These are phyloP conservation scores for Candida xyloterini DNA, from an alignment of 805 yeast species.

Conservation along the genomic window DNA sequence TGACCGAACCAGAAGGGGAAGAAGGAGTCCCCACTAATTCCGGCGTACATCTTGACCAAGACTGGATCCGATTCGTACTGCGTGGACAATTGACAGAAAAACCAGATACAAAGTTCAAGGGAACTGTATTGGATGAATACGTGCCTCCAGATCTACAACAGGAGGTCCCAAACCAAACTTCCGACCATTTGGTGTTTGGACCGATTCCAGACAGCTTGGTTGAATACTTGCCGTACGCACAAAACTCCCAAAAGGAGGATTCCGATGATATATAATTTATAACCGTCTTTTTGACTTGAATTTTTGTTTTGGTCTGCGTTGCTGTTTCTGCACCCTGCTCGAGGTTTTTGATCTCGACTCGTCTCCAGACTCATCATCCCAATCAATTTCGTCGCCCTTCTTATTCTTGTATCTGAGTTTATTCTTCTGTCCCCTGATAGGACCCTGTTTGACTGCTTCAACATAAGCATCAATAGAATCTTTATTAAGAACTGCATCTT, in stretches of 20 bases:
- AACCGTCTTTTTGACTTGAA: constrained; percentile 61
- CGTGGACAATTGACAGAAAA: constrained; percentile 28
- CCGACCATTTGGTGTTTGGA: constrained; percentile 33
- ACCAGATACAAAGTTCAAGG: constrained; percentile 27
- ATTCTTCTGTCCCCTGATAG: constrained; percentile 90
- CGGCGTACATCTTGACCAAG: constrained; percentile 25
- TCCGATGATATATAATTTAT: constrained; percentile 23
- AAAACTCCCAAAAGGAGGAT: constrained; percentile 12
- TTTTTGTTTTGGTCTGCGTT: constrained; percentile 40
- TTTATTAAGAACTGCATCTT: constrained; percentile 40
- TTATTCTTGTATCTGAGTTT: constrained; percentile 72
- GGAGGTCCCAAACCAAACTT: constrained; percentile 20
- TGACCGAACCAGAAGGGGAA: constrained; percentile 3
- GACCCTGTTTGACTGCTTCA: constrained; percentile 91
- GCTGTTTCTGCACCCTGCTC: constrained; percentile 25
- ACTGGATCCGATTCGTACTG: constrained; percentile 33
- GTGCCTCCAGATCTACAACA: constrained; percentile 28
- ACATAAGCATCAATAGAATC: constrained; percentile 86
- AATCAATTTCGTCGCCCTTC: constrained; percentile 50
- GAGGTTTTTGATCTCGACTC: constrained; percentile 8
- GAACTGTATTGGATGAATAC: constrained; percentile 26
- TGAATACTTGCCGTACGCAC: constrained; percentile 32
- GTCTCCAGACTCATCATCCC: constrained; percentile 37
- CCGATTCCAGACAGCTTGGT: constrained; percentile 34
- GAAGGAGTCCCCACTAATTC: constrained; percentile 2